phyloP scores from a whole-genome alignment of 2,329 filamentous ascomycete species.

The Penicillium sp. region DNA sequence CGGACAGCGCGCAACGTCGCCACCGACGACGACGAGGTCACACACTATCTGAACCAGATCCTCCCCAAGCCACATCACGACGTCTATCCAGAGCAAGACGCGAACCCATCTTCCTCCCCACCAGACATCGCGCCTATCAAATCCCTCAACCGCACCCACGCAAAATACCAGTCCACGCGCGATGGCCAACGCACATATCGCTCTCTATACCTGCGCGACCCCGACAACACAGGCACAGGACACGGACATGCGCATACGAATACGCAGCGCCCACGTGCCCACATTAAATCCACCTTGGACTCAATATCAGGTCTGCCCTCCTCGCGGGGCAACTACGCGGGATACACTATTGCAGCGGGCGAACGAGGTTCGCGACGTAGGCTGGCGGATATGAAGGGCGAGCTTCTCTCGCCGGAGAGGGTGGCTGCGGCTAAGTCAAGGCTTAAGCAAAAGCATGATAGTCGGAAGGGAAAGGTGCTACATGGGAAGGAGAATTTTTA shows the following conservation, averaged over 20 bases:
- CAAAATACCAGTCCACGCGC: constrained; percentile 21
- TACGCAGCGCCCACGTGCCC: constrained; percentile 22
- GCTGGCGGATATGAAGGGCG: constrained; percentile 20
- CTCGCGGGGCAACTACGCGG: constrained; percentile 13
- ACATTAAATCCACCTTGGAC: constrained; percentile 30
- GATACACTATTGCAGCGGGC: constrained; percentile 18
- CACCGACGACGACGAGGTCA: constrained; percentile 29
- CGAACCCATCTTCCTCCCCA: constrained; percentile 31
- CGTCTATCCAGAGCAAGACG: constrained; percentile 8
- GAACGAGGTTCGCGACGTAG: constrained; percentile 23
- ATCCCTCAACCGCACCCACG: constrained; percentile 16
- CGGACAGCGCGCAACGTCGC: constrained; percentile 20
- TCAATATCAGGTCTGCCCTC: constrained; percentile 22
- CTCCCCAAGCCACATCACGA: constrained; percentile 16
- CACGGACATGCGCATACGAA: constrained; percentile 14
- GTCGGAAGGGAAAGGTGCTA: constrained; percentile 20
- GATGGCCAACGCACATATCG: constrained; percentile 24
- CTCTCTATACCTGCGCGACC: constrained; percentile 22
- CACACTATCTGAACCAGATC: constrained; percentile 21
- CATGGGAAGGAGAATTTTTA: constrained; percentile 34
- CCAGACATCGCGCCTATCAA: constrained; percentile 27
- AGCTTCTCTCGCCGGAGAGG: constrained; percentile 31
- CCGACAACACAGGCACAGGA: constrained; percentile 14
- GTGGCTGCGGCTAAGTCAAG: constrained; percentile 34
- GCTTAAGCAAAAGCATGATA: constrained; percentile 29